A percentile compares a stretch with the other conserved stretches of the same genome.
Evolutionary conservation across 345 rosid species (phyloP).

Genomic region (Raphanus sativus): DNA sequence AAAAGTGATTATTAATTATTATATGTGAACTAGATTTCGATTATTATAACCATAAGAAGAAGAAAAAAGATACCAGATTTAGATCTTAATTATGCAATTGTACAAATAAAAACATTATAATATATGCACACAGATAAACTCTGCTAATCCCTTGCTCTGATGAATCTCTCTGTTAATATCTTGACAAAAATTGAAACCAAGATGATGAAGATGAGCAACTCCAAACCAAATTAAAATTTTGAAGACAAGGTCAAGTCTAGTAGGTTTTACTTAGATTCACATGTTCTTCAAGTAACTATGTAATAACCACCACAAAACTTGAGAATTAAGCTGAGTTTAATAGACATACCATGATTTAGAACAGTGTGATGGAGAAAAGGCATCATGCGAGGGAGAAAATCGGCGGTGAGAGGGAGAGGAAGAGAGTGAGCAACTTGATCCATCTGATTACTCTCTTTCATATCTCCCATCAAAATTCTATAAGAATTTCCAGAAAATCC

Average conservation of each 20-base stretch:
- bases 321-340: not conserved
- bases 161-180: not conserved
- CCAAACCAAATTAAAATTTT: conserved; percentile 12
- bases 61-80: conserved; percentile 12
- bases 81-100: conserved; percentile 19
- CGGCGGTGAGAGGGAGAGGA: conserved; percentile 38
- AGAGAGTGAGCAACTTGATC: conserved; percentile 37
- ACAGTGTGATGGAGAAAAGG: conserved; percentile 46
- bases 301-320: not conserved
- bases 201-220: conserved; percentile 20
- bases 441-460: conserved; percentile 38
- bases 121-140: not conserved
- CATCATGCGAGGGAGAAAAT: conserved; percentile 39
- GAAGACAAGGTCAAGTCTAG: not conserved
- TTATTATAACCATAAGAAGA: not conserved
- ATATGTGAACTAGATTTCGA: not conserved
- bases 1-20: not conserved
- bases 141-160: not conserved
- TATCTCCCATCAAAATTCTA: conserved; percentile 44
- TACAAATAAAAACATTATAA: not conserved
- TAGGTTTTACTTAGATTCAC: conserved; percentile 8
- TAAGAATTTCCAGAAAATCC: conserved; percentile 53
- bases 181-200: not conserved
- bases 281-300: not conserved
- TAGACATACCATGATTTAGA: conserved; percentile 40